Evolutionary conservation across 768 basidiomycete genomes (phyloP), one percentile per base, ranked within the genome.

Genomic region (Cubamyces sp.): DNA sequence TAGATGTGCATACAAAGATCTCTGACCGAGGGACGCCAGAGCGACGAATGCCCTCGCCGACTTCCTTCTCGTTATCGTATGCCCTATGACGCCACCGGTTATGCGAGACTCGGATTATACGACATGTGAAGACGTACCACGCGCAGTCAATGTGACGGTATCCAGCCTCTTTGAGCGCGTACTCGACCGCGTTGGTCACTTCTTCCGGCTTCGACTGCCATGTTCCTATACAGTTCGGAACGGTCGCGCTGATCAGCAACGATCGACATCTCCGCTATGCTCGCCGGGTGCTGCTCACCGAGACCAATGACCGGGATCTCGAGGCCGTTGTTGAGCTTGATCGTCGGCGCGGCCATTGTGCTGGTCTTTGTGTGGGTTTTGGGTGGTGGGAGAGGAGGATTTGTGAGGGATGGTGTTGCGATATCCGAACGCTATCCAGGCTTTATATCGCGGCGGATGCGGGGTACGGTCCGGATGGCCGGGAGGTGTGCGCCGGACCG

Each of bases 111-210:
- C 8, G n/a, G 16, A 19, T 6, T 6, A 23, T 5, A 23, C 3
- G 7, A n/a, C 16, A 11, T 30, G 8, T 18, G 11, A 18, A 49
- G 25, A 71, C 72, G 19, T 59, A 80, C 80, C 78, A 78, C 39
- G 90, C 90, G 72, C 87, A 90, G 74, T 89, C 89, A 65, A 88
- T 86, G 71, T 86, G 92, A 73, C 82, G 82, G 77, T 93, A 94
- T 12, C 92, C 92, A 37, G 74, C 80, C 58, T 84, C 83, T 64
- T 87, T 88, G 64, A 96, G 74, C 1, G 92, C 92, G 66, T 83
- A 82, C 57, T 81, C 80, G 26, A 96, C 94, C 2, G 94, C 94
- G 42, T 76, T 66, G 14, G 77, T 76, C 37, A 91, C 92, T 65
- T 92, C 87, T 51, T 88, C 87, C 3, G 88, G 79, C 65, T 85